Evolutionary conservation across 495 filamentous ascomycete species (phyloP).

Genomic region (Penicillium crystallinum): DNA sequence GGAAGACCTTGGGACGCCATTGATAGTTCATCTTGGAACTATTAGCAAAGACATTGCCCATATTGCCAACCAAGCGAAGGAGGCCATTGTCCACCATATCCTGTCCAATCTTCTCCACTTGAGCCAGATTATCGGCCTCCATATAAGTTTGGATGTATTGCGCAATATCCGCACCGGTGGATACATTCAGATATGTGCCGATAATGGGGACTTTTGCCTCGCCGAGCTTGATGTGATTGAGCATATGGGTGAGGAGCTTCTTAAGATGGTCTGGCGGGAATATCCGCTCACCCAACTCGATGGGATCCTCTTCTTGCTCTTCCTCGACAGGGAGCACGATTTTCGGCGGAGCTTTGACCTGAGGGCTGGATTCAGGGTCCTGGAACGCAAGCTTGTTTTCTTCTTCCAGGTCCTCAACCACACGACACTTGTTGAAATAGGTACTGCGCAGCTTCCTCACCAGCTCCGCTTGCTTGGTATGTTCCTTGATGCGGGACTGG

Average conservation of each 20-base stretch:
- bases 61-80: constrained; percentile 84
- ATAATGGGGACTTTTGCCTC: constrained; percentile 94
- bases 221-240: constrained; percentile 77
- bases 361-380: constrained; percentile 61
- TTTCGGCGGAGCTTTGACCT: constrained; percentile 48
- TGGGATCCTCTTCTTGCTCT: constrained; percentile 66
- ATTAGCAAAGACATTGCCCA: constrained; percentile 94
- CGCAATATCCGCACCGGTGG: constrained; percentile 84
- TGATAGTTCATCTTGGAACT: constrained; percentile 96
- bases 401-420: constrained; percentile 94
- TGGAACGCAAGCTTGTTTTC: constrained; percentile 98
- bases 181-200: constrained; percentile 89
- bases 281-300: constrained; percentile 85
- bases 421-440: constrained; percentile 98
- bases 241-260: constrained; percentile 81
- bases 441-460: constrained; percentile 89
- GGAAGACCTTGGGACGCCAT: constrained; percentile 89
- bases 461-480: constrained; percentile 83
- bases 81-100: constrained; percentile 85
- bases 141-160: constrained; percentile 89
- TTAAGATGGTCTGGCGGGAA: constrained; percentile 83
- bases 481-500: constrained; percentile 78
- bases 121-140: constrained; percentile 74
- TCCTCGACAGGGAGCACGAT: constrained; percentile 55
- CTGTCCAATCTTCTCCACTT: constrained; percentile 90